phyloP scores from a whole-genome alignment of 306 rosid species.

The Vicia sativa region DNA sequence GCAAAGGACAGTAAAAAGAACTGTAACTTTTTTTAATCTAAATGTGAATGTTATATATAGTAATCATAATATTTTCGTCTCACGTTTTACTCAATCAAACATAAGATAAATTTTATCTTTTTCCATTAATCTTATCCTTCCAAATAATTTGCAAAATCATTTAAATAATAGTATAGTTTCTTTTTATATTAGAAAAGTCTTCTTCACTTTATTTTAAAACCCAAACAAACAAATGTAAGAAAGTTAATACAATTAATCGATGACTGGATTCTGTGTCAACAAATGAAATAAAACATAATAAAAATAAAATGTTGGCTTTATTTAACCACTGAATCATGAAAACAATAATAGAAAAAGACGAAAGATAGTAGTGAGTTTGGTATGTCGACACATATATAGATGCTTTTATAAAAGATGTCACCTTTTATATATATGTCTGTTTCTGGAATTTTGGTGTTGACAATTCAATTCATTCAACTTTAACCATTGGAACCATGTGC shows the following conservation, averaged over 20 bases:
- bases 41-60: no score
- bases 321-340: constrained; percentile 29
- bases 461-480: constrained; percentile 33
- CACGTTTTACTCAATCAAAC: background rate
- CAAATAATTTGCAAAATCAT: background rate
- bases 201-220: background rate
- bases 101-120: no score
- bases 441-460: constrained; percentile 37
- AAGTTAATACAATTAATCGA: constrained; percentile 1
- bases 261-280: constrained; percentile 45
- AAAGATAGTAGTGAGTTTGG: constrained; percentile 35
- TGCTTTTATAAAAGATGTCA: constrained; percentile 32
- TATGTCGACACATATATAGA: constrained; percentile 26
- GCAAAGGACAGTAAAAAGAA: background rate
- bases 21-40: no score
- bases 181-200: background rate
- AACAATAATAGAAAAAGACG: constrained; percentile 27
- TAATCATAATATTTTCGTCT: background rate
- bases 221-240: background rate
- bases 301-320: constrained; percentile 28
- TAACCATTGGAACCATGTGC: constrained; percentile 43
- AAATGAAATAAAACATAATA: constrained; percentile 34
- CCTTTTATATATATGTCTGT: constrained; percentile 30
- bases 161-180: background rate
- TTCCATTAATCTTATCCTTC: background rate